Base-by-base conservation (phyloP, 306 rosid genomes). In the Pyrus betulifolia region DNA sequence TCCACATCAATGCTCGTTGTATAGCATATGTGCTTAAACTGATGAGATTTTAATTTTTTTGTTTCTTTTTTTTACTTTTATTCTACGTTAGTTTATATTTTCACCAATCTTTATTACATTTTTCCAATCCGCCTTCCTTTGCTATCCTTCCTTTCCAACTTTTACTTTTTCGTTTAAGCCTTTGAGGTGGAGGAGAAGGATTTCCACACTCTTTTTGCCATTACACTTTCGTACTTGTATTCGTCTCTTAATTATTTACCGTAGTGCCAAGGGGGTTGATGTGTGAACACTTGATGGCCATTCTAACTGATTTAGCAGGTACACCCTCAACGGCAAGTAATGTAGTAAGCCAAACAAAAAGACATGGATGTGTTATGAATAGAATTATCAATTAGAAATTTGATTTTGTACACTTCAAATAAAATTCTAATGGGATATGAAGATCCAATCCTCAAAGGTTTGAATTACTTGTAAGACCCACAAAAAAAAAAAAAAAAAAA, bases 1-100 rank as follows among this genome's bases (percentile, higher is more conserved):
- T 77, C 85, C 89, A 87, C 79, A 12, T 17, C 21, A 27, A 72
- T 27, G 67, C 66, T 21, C 67, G 69, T 11, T 6, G 51, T 65
- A 44, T 30, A 25, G 57, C 52, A 57, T 65, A 21, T 73, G 69
- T 73, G 63, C 62, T 27, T 7, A 52, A 79, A 3, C 14, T 42
- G 51, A 70, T 8, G 42, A 28, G 19, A 44, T 67, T 11, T 17
- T 3, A 8, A 57, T 10, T n/a, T n/a, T 57, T 49, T 9, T 46
- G 0, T 45, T 45, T 45, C 11, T 14, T 10, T 17, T 11, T 49
- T 49, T 14, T 14, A 3, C 54, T 55, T n/a, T n/a, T 55, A 55
- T n/a, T 19, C 5, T 7, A 19, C 25, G 11, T 57, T 57, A 19
- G 22, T 57, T 6, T n/a, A n/a, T 7, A 57, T 57, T 57, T n/a